Conservation (phyloP, 805 yeast genomes). For the Diddensiella santjacobensis region DNA sequence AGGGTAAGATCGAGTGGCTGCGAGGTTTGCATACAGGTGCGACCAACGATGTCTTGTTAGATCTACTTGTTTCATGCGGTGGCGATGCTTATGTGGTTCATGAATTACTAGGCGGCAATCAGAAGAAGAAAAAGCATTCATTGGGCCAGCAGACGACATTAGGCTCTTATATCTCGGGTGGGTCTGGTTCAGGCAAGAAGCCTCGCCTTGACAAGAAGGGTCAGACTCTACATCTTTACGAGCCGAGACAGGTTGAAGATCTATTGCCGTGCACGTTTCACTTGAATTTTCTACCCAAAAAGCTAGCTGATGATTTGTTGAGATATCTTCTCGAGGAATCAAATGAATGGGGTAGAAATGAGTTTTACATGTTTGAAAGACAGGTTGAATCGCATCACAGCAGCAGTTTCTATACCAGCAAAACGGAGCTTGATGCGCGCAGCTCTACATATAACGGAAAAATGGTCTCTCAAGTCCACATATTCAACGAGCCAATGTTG, state of each 20-base stretch:
- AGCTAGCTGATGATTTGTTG: conserved; percentile 46
- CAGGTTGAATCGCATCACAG: conserved; percentile 57
- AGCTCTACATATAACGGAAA: conserved; percentile 40
- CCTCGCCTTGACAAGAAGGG: conserved; percentile 18
- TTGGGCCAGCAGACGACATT: conserved; percentile 15
- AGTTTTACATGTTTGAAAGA: conserved; percentile 62
- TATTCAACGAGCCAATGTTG: conserved; percentile 41
- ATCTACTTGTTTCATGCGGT: conserved; percentile 49
- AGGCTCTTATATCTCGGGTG: conserved; percentile 8
- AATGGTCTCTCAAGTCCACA: conserved; percentile 26
- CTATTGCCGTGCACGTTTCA: conserved; percentile 51
- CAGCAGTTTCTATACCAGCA: conserved; percentile 38
- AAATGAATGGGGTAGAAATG: conserved; percentile 38
- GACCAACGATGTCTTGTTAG: conserved; percentile 42
- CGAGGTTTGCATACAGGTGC: conserved; percentile 41
- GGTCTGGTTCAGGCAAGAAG: conserved; percentile 10
- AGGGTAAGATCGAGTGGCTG: background rate
- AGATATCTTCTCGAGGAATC: conserved; percentile 41
- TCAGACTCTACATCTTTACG: conserved; percentile 41
- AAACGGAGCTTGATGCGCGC: conserved; percentile 21
- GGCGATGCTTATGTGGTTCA: conserved; percentile 48
- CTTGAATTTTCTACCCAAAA: conserved; percentile 48
- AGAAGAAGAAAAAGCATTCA: background rate
- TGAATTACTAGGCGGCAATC: conserved; percentile 33
- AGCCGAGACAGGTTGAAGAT: conserved; percentile 49